These are phyloP conservation scores for Malassezia japonica DNA, from an alignment of 1,284 basidiomycete species.

Conservation along the genomic window DNA sequence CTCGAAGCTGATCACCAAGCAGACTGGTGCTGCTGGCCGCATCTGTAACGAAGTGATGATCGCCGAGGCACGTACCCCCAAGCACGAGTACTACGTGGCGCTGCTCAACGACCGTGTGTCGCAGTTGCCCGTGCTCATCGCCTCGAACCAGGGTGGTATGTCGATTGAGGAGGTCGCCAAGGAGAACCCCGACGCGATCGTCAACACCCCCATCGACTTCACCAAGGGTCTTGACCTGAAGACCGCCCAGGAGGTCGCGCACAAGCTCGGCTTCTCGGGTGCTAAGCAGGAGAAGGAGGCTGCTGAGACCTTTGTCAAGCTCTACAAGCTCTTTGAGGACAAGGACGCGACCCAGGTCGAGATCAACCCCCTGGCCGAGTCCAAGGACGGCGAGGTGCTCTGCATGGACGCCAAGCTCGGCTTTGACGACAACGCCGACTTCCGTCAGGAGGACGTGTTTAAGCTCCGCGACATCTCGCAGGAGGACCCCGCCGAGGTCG, in stretches of 20 bases:
- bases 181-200: slow-evolving; percentile 87
- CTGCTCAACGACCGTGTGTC: slow-evolving; percentile 87
- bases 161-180: slow-evolving; percentile 99
- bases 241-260: slow-evolving; percentile 69
- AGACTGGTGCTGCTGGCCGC: slow-evolving; percentile 85
- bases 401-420: slow-evolving; percentile 99
- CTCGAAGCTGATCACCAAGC: slow-evolving; percentile 92
- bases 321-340: slow-evolving; percentile 96
- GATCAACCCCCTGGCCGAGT: slow-evolving; percentile 98
- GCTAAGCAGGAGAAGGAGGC: slow-evolving; percentile 67
- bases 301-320: slow-evolving; percentile 83
- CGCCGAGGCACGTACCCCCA: slow-evolving; percentile 82
- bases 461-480: slow-evolving; percentile 81
- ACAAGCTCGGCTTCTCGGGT: slow-evolving; percentile 79
- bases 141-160: slow-evolving; percentile 65
- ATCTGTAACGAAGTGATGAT: slow-evolving; percentile 98
- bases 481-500: slow-evolving; percentile 90
- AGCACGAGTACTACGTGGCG: slow-evolving; percentile 97
- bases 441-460: slow-evolving; percentile 88
- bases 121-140: slow-evolving; percentile 83
- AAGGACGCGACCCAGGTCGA: slow-evolving; percentile 99
- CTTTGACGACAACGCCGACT: slow-evolving; percentile 98
- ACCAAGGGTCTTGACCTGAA: slow-evolving; percentile 68
- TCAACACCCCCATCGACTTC: slow-evolving; percentile 86
- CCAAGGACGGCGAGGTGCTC: slow-evolving; percentile 80